Evolutionary conservation across 495 filamentous ascomycete species (phyloP), one percentile per base, ranked within the genome.

Genomic region (Tuber umbilicatum): DNA sequence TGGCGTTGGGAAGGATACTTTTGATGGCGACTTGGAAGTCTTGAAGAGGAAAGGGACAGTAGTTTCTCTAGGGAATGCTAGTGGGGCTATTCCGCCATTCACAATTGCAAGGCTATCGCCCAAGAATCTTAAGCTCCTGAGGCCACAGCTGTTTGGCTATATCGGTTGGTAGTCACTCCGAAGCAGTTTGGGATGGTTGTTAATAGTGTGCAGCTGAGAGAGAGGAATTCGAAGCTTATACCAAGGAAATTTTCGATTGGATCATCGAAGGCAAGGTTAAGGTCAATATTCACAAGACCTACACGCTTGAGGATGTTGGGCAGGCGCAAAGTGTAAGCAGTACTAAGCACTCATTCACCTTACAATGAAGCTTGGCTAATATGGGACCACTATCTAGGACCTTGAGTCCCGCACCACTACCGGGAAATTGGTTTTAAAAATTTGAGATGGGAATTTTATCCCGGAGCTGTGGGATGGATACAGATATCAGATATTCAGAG

Each of bases 1-100:
- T 83, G 91, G 91, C 31, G 93, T 97, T 27, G 95, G 95, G 14
- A 91, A 91, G 85, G 86, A 87, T 72, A 97, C 95, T 0, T 97
- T 97, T 86, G 94, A 97, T 75, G 85, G 88, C 41, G 91, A 91
- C 83, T 82, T 99, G 80, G 90, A 94, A 73, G 89, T 89, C 75
- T 84, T 96, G 31, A 91, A 89, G 79, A 85, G 90, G 79, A 97
- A 97, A 85, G 95, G 95, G 39, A 90, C 87, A n/a, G 81, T 99
- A 75, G 87, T 93, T 38, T 90, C 87, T 79, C 98, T 94, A 85
- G 95, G 95, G 43, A 97, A 97, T 85, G 91, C 94, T 35, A 91
- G 89, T 78, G 95, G 95, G 16, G 86, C 91, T 7, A 93, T 97
- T 6, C 89, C 89, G 67, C 93, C 94, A 5, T 82, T 99, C 73